A percentile compares a stretch with the other conserved stretches of the same genome.
Conservation (phyloP, 495 filamentous ascomycete species). For the Penicillium cataractarum region DNA sequence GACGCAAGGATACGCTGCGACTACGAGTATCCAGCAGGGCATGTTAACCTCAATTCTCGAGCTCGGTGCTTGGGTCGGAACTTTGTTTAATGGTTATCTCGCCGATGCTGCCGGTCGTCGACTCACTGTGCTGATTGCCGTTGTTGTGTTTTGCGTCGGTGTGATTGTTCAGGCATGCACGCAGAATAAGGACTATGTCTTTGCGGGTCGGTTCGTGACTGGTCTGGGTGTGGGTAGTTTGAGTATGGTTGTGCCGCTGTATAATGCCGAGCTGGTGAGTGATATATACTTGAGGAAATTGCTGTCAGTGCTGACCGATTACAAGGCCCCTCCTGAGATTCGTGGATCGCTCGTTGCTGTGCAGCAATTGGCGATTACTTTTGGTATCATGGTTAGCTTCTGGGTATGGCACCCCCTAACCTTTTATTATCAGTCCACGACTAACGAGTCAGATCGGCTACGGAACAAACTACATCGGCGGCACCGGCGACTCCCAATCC, state of each 20-base stretch:
- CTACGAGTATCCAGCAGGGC: background rate
- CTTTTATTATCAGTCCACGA: too few relatives aligned
- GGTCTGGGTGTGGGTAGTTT: conserved; percentile 46
- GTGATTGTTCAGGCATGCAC: conserved; percentile 13
- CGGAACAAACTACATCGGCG: conserved; percentile 50
- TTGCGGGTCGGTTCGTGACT: conserved; percentile 51
- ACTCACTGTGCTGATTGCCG: background rate
- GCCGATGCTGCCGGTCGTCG: conserved; percentile 7
- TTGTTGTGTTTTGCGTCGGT: conserved; percentile 6
- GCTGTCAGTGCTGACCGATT: background rate
- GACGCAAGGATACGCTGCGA: conserved; percentile 2
- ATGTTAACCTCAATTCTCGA: conserved; percentile 7
- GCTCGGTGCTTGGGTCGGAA: conserved; percentile 13
- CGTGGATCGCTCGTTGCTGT: conserved; percentile 71
- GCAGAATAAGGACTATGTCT: background rate
- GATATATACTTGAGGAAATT: background rate
- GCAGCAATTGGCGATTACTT: conserved; percentile 69
- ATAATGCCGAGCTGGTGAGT: conserved; percentile 61
- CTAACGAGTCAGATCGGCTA: conserved; percentile 28
- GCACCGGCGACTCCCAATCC: conserved; percentile 45
- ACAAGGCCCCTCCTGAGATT: conserved; percentile 61
- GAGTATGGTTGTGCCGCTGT: conserved; percentile 62
- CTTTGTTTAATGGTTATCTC: conserved; percentile 6
- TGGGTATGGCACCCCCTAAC: too few relatives aligned
- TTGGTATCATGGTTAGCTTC: conserved; percentile 69